phyloP scores from a whole-genome alignment of 2,329 filamentous ascomycete genomes.

The Pseudocercospora crystallina region DNA sequence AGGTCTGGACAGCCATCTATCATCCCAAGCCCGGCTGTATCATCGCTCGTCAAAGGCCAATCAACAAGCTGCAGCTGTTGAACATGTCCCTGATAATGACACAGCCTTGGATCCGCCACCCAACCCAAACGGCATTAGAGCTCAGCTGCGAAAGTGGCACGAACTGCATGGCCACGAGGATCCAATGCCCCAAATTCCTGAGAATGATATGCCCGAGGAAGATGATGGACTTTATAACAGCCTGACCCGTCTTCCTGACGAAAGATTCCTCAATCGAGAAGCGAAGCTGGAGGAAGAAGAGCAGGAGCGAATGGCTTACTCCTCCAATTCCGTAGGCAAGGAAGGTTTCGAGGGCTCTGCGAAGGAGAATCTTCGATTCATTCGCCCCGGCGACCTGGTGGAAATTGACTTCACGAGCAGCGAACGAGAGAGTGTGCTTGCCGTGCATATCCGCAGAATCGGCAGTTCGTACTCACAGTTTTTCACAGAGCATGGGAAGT shows the following conservation, averaged over 20 bases:
- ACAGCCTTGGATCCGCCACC: too few relatives aligned
- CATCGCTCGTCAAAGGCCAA: too few relatives aligned
- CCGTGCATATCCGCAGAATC: conserved; percentile 46
- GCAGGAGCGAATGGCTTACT: conserved; percentile 21
- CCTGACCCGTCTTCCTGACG: conserved; percentile 32
- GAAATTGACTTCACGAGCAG: conserved; percentile 40
- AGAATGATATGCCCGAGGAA: conserved; percentile 24
- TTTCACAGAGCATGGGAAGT: conserved; percentile 52
- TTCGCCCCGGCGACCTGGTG: conserved; percentile 51
- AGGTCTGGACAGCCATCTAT: too few relatives aligned
- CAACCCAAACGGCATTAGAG: conserved; percentile 31
- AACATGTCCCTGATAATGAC: too few relatives aligned
- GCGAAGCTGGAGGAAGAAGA: conserved; percentile 29
- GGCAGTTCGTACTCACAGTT: conserved; percentile 40
- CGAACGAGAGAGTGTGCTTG: conserved; percentile 45
- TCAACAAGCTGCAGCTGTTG: too few relatives aligned
- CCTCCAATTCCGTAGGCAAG: conserved; percentile 19
- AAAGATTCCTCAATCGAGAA: conserved; percentile 24
- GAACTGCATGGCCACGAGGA: conserved; percentile 35
- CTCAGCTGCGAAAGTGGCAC: conserved; percentile 46
- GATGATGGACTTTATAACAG: conserved; percentile 30
- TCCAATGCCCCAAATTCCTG: conserved; percentile 13
- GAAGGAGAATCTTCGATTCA: conserved; percentile 37
- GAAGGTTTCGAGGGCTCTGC: conserved; percentile 32
- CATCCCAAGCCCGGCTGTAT: too few relatives aligned